Conservation (phyloP, 2,329 filamentous ascomycete species). For the Colletotrichum godetiae region DNA sequence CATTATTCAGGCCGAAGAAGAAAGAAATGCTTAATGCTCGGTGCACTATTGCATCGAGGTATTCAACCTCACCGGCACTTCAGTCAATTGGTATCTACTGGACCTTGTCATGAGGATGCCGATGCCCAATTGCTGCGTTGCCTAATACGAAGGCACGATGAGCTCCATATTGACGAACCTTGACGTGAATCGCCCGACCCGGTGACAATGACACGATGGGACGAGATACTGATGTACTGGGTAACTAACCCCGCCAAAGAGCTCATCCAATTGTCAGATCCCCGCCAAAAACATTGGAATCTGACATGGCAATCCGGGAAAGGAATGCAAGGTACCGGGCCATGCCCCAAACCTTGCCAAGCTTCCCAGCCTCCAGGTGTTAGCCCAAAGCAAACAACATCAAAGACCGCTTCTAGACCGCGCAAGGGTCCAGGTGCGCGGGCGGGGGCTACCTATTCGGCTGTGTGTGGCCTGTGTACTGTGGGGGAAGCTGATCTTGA, state of each 20-base stretch:
- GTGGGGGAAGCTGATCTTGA: neutral
- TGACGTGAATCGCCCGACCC: too few species aligned
- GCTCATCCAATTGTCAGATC: neutral
- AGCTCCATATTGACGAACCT: neutral
- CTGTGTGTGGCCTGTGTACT: neutral
- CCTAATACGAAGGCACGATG: neutral
- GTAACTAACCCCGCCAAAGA: neutral
- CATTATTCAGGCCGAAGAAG: neutral
- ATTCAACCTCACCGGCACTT: neutral
- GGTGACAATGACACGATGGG: neutral
- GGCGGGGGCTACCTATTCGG: neutral
- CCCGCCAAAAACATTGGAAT: slow-evolving; percentile 7
- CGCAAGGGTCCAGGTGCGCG: neutral
- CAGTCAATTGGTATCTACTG: neutral
- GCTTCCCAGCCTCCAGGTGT: neutral
- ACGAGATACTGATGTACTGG: neutral
- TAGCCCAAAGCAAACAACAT: neutral
- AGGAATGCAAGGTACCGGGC: neutral
- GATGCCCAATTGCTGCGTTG: too few species aligned
- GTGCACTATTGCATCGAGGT: neutral
- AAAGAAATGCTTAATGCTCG: neutral
- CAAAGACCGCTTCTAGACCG: neutral
- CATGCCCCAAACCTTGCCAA: neutral
- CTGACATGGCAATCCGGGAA: slow-evolving; percentile 22
- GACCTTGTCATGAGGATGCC: neutral